Base-by-base conservation (phyloP, 192 early-diverging fungal genomes). In the Backusella psychrophila region DNA sequence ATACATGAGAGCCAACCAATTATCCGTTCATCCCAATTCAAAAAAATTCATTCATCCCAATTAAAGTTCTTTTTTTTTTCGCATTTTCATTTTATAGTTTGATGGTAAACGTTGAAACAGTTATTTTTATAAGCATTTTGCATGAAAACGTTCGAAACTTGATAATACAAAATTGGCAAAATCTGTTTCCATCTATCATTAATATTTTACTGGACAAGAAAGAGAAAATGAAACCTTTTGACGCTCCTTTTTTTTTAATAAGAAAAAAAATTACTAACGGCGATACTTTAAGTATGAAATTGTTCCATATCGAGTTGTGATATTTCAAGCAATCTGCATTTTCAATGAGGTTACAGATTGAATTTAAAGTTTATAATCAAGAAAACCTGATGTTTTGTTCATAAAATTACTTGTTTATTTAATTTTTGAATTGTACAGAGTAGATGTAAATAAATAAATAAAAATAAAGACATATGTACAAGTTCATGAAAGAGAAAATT, bases 361-460 rank as follows among this genome's bases (percentile, higher is more conserved):
- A 44, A 44, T 44, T 44, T 44, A 17, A 44, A 44, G 42, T 44
- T 44, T 17, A 44, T 17, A 44, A 44, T 44, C 3, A 44, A 17
- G 12, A 44, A 44, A 17, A 17, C 33, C 33, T 33, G 33, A 33
- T 33, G 3, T 44, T 14, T 49, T n/a, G 46, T 49, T 49, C 17
- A 17, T 49, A 49, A 49, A 59, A 59, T 59, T 59, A 26, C 56
- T 63, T 59, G 56, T 59, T 23, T 63, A 63, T 63, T 63, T 63
- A 63, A 63, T 56, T 63, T 59, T 63, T 63, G 23, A 63, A 63
- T 63, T 63, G 26, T 63, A 63, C 56, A 63, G 9, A 29, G 26
- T 14, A 12, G 21, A 49, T 49, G 46, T 49, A 63, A 63, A 29
- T 23, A 56, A 59, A 33, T 3, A 33, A 33, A 33, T 33, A 33